Percentiles rank a stretch among this genome's conserved stretches.
phyloP scores from a whole-genome alignment of 2,329 filamentous ascomycete genomes.

The Dothidotthia symphoricarpi region DNA sequence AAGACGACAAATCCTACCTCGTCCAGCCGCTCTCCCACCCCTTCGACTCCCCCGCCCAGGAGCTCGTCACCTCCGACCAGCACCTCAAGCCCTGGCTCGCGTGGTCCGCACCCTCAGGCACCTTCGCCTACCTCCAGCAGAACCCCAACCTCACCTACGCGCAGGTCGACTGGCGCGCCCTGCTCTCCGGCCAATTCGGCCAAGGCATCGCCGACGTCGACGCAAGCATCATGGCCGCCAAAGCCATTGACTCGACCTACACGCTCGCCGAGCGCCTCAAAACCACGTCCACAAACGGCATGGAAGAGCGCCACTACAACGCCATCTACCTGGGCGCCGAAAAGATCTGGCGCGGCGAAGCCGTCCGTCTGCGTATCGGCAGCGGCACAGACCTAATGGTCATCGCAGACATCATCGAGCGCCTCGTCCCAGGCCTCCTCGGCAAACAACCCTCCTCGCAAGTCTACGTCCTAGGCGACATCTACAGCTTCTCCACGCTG shows the following conservation, averaged over 20 bases:
- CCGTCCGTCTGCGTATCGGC: constrained; percentile 52
- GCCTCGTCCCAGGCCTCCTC: constrained; percentile 18
- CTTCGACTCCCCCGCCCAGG: constrained; percentile 37
- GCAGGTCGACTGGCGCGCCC: constrained; percentile 52
- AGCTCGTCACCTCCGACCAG: constrained; percentile 47
- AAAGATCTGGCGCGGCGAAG: constrained; percentile 60
- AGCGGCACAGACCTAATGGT: constrained; percentile 52
- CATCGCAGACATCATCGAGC: constrained; percentile 47
- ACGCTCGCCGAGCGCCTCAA: constrained; percentile 53
- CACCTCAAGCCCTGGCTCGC: constrained; percentile 58
- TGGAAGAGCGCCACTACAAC: constrained; percentile 50
- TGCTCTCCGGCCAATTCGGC: constrained; percentile 47
- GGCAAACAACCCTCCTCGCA: constrained; percentile 22
- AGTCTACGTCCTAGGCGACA: constrained; percentile 50
- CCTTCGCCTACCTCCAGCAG: constrained; percentile 46
- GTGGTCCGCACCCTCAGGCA: constrained; percentile 57
- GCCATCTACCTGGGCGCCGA: constrained; percentile 59
- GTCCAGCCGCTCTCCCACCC: constrained; percentile 54
- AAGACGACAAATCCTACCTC: constrained; percentile 41
- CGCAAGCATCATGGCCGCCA: constrained; percentile 58
- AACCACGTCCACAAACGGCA: constrained; percentile 35
- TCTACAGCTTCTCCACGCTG: constrained; percentile 50
- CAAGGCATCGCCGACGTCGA: constrained; percentile 55
- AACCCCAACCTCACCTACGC: constrained; percentile 47
- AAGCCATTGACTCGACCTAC: constrained; percentile 55